Conservation (phyloP, 257 asterid species). For the Ballota nigra region DNA sequence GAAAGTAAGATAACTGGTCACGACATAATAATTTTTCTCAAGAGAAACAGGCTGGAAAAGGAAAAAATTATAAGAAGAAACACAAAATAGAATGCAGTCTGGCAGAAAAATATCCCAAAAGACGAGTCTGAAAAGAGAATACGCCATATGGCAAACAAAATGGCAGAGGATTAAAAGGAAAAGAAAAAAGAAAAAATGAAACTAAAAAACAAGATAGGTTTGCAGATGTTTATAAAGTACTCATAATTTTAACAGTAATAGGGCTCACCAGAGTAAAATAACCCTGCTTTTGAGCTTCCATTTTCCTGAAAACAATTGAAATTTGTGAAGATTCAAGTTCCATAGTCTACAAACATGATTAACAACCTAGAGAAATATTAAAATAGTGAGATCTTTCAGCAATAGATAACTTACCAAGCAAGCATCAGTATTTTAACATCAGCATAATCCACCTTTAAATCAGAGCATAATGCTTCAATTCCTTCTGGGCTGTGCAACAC, state of each 20-base stretch:
- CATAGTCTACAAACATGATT: slow-evolving; percentile 19
- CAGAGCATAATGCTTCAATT: slow-evolving; percentile 73
- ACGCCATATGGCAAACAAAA: slow-evolving; percentile 4
- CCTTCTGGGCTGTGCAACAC: slow-evolving; percentile 72
- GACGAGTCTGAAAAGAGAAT: neutral
- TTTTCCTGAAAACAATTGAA: slow-evolving; percentile 55
- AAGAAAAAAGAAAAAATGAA: neutral
- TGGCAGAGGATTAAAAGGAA: neutral
- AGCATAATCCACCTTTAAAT: slow-evolving; percentile 76
- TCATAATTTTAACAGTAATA: neutral
- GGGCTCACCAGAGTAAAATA: slow-evolving; percentile 66
- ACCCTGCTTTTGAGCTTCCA: slow-evolving; percentile 94
- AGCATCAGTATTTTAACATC: slow-evolving; percentile 81
- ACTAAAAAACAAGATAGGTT: slow-evolving; percentile 5
- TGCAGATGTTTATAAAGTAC: neutral
- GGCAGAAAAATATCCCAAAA: neutral
- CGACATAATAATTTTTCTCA: neutral
- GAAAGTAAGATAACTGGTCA: neutral
- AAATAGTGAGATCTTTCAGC: neutral
- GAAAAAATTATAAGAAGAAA: neutral
- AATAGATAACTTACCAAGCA: slow-evolving; percentile 63
- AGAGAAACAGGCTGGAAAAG: neutral
- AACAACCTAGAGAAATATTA: neutral
- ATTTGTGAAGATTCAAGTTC: slow-evolving; percentile 15
- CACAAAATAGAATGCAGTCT: neutral